Conservation (phyloP, 2,329 filamentous ascomycete genomes). For the Diaporthe citrichinensis region DNA sequence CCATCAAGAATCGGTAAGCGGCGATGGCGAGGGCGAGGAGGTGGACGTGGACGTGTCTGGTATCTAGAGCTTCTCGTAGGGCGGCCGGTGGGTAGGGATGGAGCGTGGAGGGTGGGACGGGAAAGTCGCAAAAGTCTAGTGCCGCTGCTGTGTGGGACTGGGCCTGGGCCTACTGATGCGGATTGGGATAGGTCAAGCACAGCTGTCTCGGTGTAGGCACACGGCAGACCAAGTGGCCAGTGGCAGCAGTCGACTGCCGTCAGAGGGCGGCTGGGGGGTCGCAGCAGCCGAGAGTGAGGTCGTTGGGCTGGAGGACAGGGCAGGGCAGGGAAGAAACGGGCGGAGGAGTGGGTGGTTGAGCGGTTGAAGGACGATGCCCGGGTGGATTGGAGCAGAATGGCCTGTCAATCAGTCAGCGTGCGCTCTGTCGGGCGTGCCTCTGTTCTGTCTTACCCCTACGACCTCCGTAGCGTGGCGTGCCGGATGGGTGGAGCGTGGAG, state of each 20-base stretch:
- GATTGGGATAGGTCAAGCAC: slow-evolving; percentile 5
- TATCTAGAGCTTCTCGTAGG: slow-evolving; percentile 21
- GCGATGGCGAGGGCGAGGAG: neutral
- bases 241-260: slow-evolving; percentile 30
- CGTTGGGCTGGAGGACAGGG: slow-evolving; percentile 17
- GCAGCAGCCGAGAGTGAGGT: slow-evolving; percentile 25
- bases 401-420: slow-evolving; percentile 22
- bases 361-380: slow-evolving; percentile 5
- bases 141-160: slow-evolving; percentile 5
- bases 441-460: slow-evolving; percentile 19
- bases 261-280: slow-evolving; percentile 9
- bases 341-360: slow-evolving; percentile 16
- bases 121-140: slow-evolving; percentile 20
- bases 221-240: slow-evolving; percentile 24
- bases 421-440: slow-evolving; percentile 2
- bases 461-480: slow-evolving; percentile 30
- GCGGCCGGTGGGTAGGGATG: slow-evolving; percentile 15
- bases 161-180: neutral
- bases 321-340: slow-evolving; percentile 9
- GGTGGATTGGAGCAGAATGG: slow-evolving; percentile 32
- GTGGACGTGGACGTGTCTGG: slow-evolving; percentile 1
- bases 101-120: slow-evolving; percentile 15
- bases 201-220: slow-evolving; percentile 5
- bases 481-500: slow-evolving; percentile 21
- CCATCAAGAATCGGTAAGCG: slow-evolving; percentile 61